These are phyloP conservation scores for Podila minutissima DNA, from an alignment of 192 early-diverging fungal genomes.

Conservation along the genomic window DNA sequence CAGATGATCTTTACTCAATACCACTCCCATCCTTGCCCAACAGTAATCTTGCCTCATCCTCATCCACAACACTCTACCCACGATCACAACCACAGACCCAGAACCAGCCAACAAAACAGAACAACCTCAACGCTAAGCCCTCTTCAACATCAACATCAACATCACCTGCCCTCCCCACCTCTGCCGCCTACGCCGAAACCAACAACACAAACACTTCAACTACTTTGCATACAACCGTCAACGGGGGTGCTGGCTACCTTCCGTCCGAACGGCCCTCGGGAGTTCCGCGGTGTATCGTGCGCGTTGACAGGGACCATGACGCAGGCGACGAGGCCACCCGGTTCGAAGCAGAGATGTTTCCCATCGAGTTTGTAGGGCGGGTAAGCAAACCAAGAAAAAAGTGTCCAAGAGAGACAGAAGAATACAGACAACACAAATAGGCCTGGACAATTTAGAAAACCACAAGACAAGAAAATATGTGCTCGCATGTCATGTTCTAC, in stretches of 20 bases:
- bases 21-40: not conserved
- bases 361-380: constrained; percentile 40
- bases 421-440: not conserved
- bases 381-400: not conserved
- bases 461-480: no score
- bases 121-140: not conserved
- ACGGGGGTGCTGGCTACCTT: not conserved
- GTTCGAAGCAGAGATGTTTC: constrained; percentile 40
- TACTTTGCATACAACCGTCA: not conserved
- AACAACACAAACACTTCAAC: not conserved
- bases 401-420: not conserved
- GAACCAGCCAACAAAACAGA: not conserved
- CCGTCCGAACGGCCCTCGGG: constrained; percentile 23
- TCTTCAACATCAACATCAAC: not conserved
- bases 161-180: not conserved
- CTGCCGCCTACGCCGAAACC: not conserved
- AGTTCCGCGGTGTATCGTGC: constrained; percentile 23
- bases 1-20: constrained; percentile 18
- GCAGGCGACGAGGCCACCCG: constrained; percentile 30
- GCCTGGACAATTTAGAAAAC: no score
- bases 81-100: not conserved
- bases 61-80: not conserved
- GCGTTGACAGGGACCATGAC: constrained; percentile 40
- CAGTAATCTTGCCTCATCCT: not conserved
- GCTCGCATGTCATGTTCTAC: no score